A percentile compares a stretch with the other conserved stretches of the same genome.
Conservation (phyloP, 805 yeast species). For the Wickerhamomyces silvicola region DNA sequence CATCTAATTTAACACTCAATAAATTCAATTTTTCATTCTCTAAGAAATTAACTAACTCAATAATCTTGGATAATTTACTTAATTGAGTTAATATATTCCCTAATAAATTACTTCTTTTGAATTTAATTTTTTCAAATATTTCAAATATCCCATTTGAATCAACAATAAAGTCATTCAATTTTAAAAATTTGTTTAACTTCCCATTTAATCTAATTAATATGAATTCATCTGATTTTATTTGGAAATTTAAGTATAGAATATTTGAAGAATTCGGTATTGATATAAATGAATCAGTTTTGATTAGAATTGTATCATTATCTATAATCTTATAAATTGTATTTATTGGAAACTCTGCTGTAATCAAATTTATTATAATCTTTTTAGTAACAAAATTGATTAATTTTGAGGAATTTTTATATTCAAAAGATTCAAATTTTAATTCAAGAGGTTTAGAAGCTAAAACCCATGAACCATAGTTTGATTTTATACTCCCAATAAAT, state of each 20-base stretch:
- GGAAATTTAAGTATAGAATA: slow-evolving; percentile 27
- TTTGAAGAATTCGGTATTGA: slow-evolving; percentile 30
- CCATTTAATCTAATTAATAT: slow-evolving; percentile 30
- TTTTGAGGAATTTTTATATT: slow-evolving; percentile 14
- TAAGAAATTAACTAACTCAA: slow-evolving; percentile 19
- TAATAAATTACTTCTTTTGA: slow-evolving; percentile 11
- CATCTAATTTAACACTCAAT: slow-evolving; percentile 19
- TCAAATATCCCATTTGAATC: slow-evolving; percentile 16
- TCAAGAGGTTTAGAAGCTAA: slow-evolving; percentile 6
- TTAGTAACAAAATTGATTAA: slow-evolving; percentile 1
- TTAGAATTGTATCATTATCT: slow-evolving; percentile 16
- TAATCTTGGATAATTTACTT: slow-evolving; percentile 17
- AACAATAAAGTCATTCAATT: slow-evolving; percentile 15
- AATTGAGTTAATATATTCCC: slow-evolving; percentile 13
- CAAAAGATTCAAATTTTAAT: slow-evolving; percentile 11
- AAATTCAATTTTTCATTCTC: slow-evolving; percentile 16
- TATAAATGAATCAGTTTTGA: slow-evolving; percentile 30
- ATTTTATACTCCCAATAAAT: slow-evolving; percentile 28
- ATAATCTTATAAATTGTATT: slow-evolving; percentile 2
- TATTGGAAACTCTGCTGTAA: slow-evolving; percentile 1
- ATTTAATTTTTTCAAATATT: slow-evolving; percentile 13
- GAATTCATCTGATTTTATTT: slow-evolving; percentile 15
- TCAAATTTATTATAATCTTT: not conserved
- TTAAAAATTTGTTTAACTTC: slow-evolving; percentile 18
- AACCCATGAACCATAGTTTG: slow-evolving; percentile 18